Evolutionary conservation across 73 alveolate species (phyloP), one percentile per base, ranked within the genome.

Genomic region (Paramecium pentaurelia): DNA sequence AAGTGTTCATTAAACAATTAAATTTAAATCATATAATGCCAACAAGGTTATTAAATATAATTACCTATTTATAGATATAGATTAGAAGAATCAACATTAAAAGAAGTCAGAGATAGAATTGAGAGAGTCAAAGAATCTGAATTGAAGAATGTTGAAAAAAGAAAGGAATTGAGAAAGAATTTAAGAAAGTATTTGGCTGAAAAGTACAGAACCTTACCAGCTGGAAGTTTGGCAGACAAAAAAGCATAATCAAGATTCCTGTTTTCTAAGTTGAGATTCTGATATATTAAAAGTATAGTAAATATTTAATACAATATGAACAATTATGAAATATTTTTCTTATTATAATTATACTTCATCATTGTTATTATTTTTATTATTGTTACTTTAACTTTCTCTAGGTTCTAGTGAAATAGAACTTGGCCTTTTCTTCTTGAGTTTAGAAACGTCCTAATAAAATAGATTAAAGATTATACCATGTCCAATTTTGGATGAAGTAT

Each of bases 401-500:
- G 16, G 60, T 37, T 75, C 88, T 75, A n/a, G 88, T 37, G 4
- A 3, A 75, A 14, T 75, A 95, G 99, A 98, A 97, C 95, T 98
- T 98, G 96, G 93, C 97, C 97, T 98, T 99, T 94, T 99, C 99
- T 70, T 98, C 99, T 93, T 96, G 87, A 93, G 99, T 99, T 95
- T 99, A 99, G 99, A 96, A 99, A 95, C 99, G 96, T 73, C 98
- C 92, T 58, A 84, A 12, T 49, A 6, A 28, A 40, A 14, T 37
- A 28, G 30, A 84, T 11, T 25, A 4, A 12, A 40, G n/a, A 84
- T 84, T 4, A n/a, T 93, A 68, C 99, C 99, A 97, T 99, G 99
- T 45, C 99, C 99, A 71, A 96, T 93, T 98, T 99, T 99, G 95
- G 99, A 96, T 32, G 99, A 96, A 93, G 99, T 99, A 97, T 99